phyloP scores from a whole-genome alignment of 257 asterid species.

The Ophiorrhiza pumila region DNA sequence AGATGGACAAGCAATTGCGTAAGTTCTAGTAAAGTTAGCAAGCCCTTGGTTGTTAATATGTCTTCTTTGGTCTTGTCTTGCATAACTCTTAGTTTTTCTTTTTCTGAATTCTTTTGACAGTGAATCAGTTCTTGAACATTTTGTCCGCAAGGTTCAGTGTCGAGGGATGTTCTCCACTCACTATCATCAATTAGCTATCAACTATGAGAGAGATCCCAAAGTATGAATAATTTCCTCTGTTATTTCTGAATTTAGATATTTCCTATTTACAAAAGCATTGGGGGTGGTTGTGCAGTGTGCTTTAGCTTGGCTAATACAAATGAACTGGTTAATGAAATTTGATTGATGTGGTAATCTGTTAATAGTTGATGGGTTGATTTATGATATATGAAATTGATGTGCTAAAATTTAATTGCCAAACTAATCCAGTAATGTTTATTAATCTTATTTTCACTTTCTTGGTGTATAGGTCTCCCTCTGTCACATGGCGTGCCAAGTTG shows the following conservation, averaged over 20 bases:
- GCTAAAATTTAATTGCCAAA: not conserved
- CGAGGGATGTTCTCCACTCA: slow-evolving; percentile 98
- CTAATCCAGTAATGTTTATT: not conserved
- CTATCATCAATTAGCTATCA: slow-evolving; percentile 82
- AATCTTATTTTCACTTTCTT: not conserved
- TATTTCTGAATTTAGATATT: slow-evolving; percentile 9
- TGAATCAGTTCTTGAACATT: slow-evolving; percentile 92
- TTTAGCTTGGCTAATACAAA: not conserved
- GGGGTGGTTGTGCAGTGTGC: not conserved
- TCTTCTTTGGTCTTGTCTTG: not conserved
- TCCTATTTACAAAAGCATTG: not conserved
- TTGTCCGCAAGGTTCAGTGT: slow-evolving; percentile 70
- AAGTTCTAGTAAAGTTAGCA: slow-evolving; percentile 34
- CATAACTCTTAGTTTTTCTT: slow-evolving; percentile 12
- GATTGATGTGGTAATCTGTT: not conserved
- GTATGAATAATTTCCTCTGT: slow-evolving; percentile 27
- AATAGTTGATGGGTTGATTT: not conserved
- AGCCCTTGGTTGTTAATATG: not conserved
- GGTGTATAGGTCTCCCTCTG: slow-evolving; percentile 67
- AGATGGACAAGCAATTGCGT: slow-evolving; percentile 99
- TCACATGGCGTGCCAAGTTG: slow-evolving; percentile 95
- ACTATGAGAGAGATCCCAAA: slow-evolving; percentile 74
- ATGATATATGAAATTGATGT: not conserved
- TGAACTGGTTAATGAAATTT: not conserved
- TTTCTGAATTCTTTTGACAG: slow-evolving; percentile 44